Conservation (phyloP, 352 stramenopile species). For the Peronospora tabacina region DNA sequence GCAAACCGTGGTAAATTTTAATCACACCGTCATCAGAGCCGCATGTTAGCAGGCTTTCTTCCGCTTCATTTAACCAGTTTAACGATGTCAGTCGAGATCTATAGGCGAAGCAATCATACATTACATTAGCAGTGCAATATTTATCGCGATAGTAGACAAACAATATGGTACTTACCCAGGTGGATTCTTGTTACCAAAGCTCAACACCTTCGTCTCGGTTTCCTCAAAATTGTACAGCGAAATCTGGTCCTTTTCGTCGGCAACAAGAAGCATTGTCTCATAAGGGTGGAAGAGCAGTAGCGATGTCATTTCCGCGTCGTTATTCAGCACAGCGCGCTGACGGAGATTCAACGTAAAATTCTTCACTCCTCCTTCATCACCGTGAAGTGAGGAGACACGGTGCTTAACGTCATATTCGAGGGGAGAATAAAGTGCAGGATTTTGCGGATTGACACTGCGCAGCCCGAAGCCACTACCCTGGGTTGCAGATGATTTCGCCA, state of each 20-base stretch:
- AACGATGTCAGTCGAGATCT: slow-evolving; percentile 90
- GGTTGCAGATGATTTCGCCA: slow-evolving; percentile 9
- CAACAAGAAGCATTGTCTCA: slow-evolving; percentile 90
- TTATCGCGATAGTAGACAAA: slow-evolving; percentile 3
- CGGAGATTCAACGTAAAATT: slow-evolving; percentile 82
- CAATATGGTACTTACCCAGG: slow-evolving; percentile 41
- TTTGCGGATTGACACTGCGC: slow-evolving; percentile 13
- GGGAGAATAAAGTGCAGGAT: slow-evolving; percentile 22
- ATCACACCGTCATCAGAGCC: slow-evolving; percentile 96
- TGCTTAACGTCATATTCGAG: slow-evolving; percentile 27
- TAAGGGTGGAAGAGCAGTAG: slow-evolving; percentile 96
- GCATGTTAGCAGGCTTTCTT: slow-evolving; percentile 90
- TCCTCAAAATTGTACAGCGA: slow-evolving; percentile 94
- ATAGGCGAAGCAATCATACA: slow-evolving; percentile 2
- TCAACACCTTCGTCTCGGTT: slow-evolving; percentile 71
- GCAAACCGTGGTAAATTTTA: slow-evolving; percentile 90
- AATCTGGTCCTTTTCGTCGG: slow-evolving; percentile 91
- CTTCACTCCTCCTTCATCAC: slow-evolving; percentile 61
- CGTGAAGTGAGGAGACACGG: slow-evolving; percentile 15
- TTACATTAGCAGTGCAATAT: slow-evolving; percentile 6
- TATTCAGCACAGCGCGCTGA: slow-evolving; percentile 89
- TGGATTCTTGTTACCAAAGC: slow-evolving; percentile 82
- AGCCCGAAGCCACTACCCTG: slow-evolving; percentile 8
- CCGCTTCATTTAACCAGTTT: slow-evolving; percentile 95
- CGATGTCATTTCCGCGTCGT: slow-evolving; percentile 90